Percentiles rank a stretch among this genome's conserved stretches.
Evolutionary conservation across 163 green algal genomes (phyloP).

Genomic region (Smithsoniella earleae): DNA sequence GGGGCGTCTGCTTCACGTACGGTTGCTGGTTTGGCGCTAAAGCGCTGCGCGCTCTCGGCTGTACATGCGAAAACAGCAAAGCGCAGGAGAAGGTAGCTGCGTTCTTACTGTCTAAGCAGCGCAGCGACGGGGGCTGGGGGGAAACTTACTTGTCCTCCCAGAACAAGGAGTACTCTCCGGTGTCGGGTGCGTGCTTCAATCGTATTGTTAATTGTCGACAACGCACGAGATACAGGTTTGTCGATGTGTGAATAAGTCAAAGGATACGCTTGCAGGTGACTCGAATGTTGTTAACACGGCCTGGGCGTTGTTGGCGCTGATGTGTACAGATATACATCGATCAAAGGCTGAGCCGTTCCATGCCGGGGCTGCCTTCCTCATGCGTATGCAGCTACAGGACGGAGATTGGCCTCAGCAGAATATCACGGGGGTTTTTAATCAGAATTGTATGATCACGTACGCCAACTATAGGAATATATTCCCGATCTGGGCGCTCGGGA

Average conservation of each 20-base stretch:
- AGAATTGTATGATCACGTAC: slow-evolving; percentile 99
- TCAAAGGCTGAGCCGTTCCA: slow-evolving; percentile 38
- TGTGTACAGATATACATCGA: slow-evolving; percentile 62
- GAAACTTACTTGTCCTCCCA: slow-evolving; percentile 95
- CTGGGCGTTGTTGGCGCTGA: slow-evolving; percentile 87
- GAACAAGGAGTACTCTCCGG: slow-evolving; percentile 62
- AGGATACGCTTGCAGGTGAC: slow-evolving; percentile 49
- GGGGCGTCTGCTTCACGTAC: slow-evolving; percentile 99
- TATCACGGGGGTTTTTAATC: slow-evolving; percentile 98
- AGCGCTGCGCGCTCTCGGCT: slow-evolving; percentile 62
- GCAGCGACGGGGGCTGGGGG: slow-evolving; percentile 83
- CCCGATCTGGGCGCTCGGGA: slow-evolving; percentile 91
- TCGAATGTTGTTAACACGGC: slow-evolving; percentile 93
- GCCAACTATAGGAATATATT: slow-evolving; percentile 99
- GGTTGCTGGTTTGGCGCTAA: slow-evolving; percentile 87
- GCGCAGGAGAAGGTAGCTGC: slow-evolving; percentile 49
- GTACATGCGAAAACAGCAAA: slow-evolving; percentile 45
- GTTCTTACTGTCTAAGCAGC: slow-evolving; percentile 85
- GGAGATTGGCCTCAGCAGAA: slow-evolving; percentile 93
- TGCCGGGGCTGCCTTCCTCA: slow-evolving; percentile 42
- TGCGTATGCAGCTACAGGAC: slow-evolving; percentile 47
- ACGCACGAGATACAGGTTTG: not conserved
- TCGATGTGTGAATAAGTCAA: not conserved
- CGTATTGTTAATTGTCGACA: too few species aligned
- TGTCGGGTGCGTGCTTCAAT: not conserved